Evolutionary conservation across 2,329 filamentous ascomycete genomes (phyloP), one percentile per base, ranked within the genome.

Genomic region (Rhytidhysteron rufulum): DNA sequence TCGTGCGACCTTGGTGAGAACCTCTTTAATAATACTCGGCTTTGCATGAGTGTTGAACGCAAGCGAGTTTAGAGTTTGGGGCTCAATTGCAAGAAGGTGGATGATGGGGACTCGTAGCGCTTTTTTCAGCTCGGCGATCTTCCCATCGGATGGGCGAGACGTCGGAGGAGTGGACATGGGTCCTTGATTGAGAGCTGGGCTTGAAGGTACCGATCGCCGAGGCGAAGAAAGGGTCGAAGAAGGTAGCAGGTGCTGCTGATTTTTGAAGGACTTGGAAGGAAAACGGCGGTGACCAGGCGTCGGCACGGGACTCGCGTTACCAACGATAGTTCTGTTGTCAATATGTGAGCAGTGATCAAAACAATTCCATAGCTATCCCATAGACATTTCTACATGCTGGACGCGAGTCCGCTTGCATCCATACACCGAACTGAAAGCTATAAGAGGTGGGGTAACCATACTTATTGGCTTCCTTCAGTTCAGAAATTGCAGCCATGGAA

Each of bases 401-500:
- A n/a, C n/a, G n/a, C n/a, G n/a, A n/a, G n/a, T n/a, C 30, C 36
- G 21, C 16, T 33, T 17, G 9, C 18, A 10, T 13, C 31, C 9
- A 10, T 17, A 13, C 39, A 32, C 16, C 36, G 20, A 37, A 48
- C 9, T 29, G 25, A n/a, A n/a, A n/a, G n/a, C n/a, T n/a, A 31
- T 8, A 16, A 19, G 33, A 24, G 15, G 27, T 32, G 13, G 27
- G 52, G 48, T 50, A 50, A 52, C 40, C 66, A 57, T 63, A 70
- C 67, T 75, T 76, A 58, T 78, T 79, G 27, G 78, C 78, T 60
- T 80, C 73, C 62, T 80, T 81, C 48, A 79, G 72, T 54, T 80
- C 70, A 54, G 80, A 70, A 37, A 78, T 72, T 17, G 76, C 74
- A 44, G 73, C 79, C 58, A 83, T 68, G 53, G 71, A 80, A 57